A percentile compares a stretch with the other conserved stretches of the same genome.
Evolutionary conservation across 805 yeast genomes (phyloP).

Genomic region (Dipodascopsis uninucleata): DNA sequence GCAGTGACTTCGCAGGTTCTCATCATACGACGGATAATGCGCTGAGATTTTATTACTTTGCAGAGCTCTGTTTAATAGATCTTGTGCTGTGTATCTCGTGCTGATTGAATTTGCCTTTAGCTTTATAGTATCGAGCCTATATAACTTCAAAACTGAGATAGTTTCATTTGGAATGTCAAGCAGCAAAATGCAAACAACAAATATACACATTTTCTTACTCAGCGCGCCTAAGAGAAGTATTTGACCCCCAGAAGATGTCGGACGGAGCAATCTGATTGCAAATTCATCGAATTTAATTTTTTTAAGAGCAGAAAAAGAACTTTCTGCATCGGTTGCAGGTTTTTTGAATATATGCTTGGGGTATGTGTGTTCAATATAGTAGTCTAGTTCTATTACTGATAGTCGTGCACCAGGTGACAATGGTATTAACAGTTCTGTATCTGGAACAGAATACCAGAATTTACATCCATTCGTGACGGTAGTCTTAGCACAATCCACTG

Average conservation of each 20-base stretch:
- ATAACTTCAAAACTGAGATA: slow-evolving; percentile 6
- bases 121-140: slow-evolving; percentile 10
- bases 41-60: slow-evolving; percentile 8
- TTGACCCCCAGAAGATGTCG: slow-evolving; percentile 9
- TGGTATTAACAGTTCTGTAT: slow-evolving; percentile 1
- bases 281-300: slow-evolving; percentile 9
- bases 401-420: neutral
- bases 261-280: slow-evolving; percentile 5
- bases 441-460: slow-evolving; percentile 15
- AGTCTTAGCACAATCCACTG: too few relatives aligned
- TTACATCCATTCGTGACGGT: neutral
- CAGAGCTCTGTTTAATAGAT: slow-evolving; percentile 7
- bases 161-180: slow-evolving; percentile 6
- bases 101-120: slow-evolving; percentile 1
- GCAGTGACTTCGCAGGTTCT: neutral
- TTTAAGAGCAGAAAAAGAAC: neutral
- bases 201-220: slow-evolving; percentile 2
- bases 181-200: slow-evolving; percentile 8
- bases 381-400: slow-evolving; percentile 19
- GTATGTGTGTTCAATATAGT: slow-evolving; percentile 8
- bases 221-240: slow-evolving; percentile 16
- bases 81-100: slow-evolving; percentile 3
- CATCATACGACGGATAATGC: too few relatives aligned
- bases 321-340: neutral
- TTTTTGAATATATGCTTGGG: slow-evolving; percentile 2